Percentiles rank a stretch among this genome's conserved stretches.
phyloP scores from a whole-genome alignment of 768 basidiomycete species.

The Russula earlei region DNA sequence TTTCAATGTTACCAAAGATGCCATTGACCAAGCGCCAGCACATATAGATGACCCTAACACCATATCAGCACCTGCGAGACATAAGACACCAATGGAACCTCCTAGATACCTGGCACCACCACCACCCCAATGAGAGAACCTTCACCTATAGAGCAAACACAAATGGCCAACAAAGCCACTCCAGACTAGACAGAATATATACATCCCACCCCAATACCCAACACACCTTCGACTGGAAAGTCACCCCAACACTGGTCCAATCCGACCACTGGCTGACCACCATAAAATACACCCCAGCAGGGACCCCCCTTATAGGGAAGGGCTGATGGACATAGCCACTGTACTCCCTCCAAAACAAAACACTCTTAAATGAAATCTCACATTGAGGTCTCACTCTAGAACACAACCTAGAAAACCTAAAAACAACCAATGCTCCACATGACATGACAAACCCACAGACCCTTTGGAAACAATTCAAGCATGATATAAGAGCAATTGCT shows the following conservation, averaged over 20 bases:
- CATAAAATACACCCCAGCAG: background rate
- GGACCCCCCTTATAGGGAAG: background rate
- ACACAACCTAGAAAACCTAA: no score
- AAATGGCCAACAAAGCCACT: background rate
- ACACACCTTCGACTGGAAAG: background rate
- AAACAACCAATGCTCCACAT: no score
- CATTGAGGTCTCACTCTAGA: no score
- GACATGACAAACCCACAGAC: no score
- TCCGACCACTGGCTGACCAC: background rate
- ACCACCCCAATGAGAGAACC: background rate
- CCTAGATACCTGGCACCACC: background rate
- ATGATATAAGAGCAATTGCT: no score
- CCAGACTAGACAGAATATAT: conserved; percentile 7
- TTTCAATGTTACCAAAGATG: background rate
- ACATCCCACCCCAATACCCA: fast-evolving
- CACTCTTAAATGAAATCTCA: background rate
- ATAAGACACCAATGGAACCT: background rate
- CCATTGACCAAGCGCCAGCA: background rate
- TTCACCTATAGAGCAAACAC: background rate
- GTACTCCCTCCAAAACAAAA: background rate
- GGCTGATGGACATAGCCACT: conserved; percentile 4
- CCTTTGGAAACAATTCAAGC: no score
- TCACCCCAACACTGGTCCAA: fast-evolving
- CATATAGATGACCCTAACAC: background rate
- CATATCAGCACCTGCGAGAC: background rate